Base-by-base conservation (phyloP, 495 filamentous ascomycete genomes). In the Penicillium maclennaniae region DNA sequence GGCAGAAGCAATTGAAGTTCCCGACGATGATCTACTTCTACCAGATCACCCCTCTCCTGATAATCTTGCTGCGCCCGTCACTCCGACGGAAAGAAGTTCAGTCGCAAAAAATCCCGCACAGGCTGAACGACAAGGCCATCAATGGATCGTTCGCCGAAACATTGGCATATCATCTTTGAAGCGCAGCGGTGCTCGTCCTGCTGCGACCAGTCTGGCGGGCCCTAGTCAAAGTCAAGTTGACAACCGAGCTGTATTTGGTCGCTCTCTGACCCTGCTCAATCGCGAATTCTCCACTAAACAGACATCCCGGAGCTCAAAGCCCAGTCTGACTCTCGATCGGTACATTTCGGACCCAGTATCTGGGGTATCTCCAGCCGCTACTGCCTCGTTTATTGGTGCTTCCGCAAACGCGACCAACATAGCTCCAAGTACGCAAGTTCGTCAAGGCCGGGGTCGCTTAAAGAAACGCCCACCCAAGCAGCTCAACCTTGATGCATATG, bases 401-500 rank as follows among this genome's bases (percentile, higher is more conserved):
- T 23, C 34, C 31, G 9, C 14, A 26, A 44, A 28, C 5, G 20
- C 19, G 46, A 45, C 20, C 21, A 43, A 26, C 3, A 47, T 26
- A 39, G 27, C n/a, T 15, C 21, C 51, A 10, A 54, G 42, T 7
- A n/a, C 31, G 0, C 52, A 42, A 19, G 12, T 16, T 7, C 56
- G 40, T 17, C 23, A 45, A 31, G 36, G 38, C 42, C 59, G 60
- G n/a, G 60, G 45, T 46, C 65, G 62, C 4, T 66, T 75, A 42
- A 87, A 82, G 53, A 72, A 75, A 48, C 62, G 68, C 3, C 66
- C 58, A 0, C 86, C 86, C 23, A 74, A 59, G n/a, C 74, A 72
- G 8, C 38, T 88, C 16, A 76, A 87, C 51, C 51, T 73, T 0
- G 56, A 57, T 17, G 37, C 50, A 6, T 57, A 72, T 39, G 58